These are phyloP conservation scores for Globisporangium canariense DNA, from an alignment of 352 stramenopile genomes.

Conservation along the genomic window DNA sequence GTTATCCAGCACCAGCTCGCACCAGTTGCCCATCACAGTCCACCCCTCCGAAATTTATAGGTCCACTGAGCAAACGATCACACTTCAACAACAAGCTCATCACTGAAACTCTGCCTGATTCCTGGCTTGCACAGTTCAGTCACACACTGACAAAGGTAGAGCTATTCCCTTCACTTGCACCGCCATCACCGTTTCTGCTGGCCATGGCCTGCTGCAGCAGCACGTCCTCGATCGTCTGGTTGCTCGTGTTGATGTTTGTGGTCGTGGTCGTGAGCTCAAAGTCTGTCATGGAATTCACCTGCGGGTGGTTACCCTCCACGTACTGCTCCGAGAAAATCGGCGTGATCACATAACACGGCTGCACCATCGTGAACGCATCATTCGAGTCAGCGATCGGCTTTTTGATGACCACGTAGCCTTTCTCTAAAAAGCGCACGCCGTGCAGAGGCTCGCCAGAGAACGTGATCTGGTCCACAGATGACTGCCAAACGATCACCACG, in stretches of 20 bases:
- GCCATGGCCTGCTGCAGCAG: constrained; percentile 15
- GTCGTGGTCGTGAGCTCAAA: constrained; percentile 23
- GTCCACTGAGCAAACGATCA: no score
- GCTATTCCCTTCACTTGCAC: background rate
- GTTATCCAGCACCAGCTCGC: no score
- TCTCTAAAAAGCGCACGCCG: constrained; percentile 36
- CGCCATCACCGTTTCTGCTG: background rate
- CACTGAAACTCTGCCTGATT: no score
- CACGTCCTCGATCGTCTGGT: constrained; percentile 25
- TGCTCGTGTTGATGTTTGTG: constrained; percentile 19
- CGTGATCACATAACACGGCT: constrained; percentile 23
- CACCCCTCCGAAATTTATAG: no score
- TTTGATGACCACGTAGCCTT: constrained; percentile 40
- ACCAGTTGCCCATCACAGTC: no score
- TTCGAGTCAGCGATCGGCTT: background rate
- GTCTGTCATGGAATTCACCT: constrained; percentile 19
- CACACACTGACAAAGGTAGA: background rate
- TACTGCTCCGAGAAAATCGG: constrained; percentile 17
- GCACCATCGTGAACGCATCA: constrained; percentile 12
- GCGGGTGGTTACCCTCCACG: constrained; percentile 11
- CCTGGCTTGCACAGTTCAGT: background rate
- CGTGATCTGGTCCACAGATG: constrained; percentile 36
- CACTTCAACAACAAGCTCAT: no score
- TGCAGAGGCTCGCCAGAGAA: constrained; percentile 37
- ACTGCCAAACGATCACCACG: constrained; percentile 43